phyloP scores from a whole-genome alignment of 495 filamentous ascomycete species.

The Neurospora discreta region DNA sequence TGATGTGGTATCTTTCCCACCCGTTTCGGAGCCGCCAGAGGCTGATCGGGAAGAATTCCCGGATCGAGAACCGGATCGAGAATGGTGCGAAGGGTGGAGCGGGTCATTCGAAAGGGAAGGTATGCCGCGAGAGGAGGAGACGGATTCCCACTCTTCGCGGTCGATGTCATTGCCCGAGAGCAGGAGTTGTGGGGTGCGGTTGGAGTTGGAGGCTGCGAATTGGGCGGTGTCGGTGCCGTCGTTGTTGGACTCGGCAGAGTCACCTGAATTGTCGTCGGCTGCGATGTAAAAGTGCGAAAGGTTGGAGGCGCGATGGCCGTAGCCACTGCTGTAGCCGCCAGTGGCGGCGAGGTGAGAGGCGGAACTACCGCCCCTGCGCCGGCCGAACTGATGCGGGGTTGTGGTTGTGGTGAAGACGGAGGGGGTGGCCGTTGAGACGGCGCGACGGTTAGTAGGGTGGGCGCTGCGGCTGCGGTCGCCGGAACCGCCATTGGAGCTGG shows the following conservation, averaged over 20 bases:
- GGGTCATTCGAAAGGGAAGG: slow-evolving; percentile 2
- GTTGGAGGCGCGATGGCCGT: neutral
- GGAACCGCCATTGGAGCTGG: neutral
- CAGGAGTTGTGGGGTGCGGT: neutral
- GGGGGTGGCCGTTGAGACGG: neutral
- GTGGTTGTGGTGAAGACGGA: neutral
- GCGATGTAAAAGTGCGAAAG: neutral
- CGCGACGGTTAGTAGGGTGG: neutral
- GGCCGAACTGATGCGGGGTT: neutral
- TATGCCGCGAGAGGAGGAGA: slow-evolving; percentile 10
- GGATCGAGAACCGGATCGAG: neutral
- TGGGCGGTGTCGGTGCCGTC: neutral
- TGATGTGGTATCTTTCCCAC: slow-evolving; percentile 3
- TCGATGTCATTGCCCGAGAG: slow-evolving; percentile 8
- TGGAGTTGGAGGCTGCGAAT: neutral
- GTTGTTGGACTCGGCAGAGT: neutral
- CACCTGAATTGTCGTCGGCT: neutral
- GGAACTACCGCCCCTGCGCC: neutral
- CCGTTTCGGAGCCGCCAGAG: slow-evolving; percentile 9
- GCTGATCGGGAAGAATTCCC: neutral
- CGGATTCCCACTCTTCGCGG: slow-evolving; percentile 25
- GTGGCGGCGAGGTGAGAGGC: neutral
- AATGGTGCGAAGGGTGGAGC: neutral
- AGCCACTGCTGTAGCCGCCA: neutral
- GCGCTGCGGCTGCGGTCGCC: neutral